phyloP scores from a whole-genome alignment of 768 basidiomycete genomes.

The Leccinum obscurum region DNA sequence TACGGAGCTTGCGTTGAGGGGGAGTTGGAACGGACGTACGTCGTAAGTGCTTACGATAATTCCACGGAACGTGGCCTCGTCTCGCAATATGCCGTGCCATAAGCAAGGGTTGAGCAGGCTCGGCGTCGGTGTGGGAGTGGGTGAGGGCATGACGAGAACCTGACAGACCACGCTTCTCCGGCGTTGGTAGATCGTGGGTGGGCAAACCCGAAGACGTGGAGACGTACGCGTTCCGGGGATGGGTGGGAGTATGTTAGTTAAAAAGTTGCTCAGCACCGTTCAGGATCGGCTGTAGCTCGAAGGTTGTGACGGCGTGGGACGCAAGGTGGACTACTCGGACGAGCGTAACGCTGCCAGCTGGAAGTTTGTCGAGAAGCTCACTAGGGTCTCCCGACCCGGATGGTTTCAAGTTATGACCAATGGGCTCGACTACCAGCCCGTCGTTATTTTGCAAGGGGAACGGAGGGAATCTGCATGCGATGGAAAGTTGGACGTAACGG shows the following conservation, averaged over 20 bases:
- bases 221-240: not conserved
- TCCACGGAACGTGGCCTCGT: not conserved
- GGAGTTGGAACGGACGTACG: not conserved
- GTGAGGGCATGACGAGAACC: not conserved
- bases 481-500: not conserved
- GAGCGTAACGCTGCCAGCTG: not conserved
- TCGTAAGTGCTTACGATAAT: not conserved
- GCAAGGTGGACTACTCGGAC: not conserved
- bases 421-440: too few species aligned
- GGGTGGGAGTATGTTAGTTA: not conserved
- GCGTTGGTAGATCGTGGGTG: not conserved
- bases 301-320: not conserved
- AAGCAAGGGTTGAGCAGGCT: not conserved
- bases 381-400: not conserved
- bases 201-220: not conserved
- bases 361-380: not conserved
- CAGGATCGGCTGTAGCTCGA: not conserved
- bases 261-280: not conserved
- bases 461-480: not conserved
- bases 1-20: not conserved
- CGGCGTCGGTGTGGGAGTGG: not conserved
- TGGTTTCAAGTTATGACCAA: not conserved
- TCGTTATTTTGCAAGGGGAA: not conserved
- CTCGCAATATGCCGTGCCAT: not conserved
- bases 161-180: not conserved